Percentiles rank a stretch among this genome's conserved stretches.
Evolutionary conservation across 495 filamentous ascomycete genomes (phyloP).

Genomic region (Chaetomidium leptoderma): DNA sequence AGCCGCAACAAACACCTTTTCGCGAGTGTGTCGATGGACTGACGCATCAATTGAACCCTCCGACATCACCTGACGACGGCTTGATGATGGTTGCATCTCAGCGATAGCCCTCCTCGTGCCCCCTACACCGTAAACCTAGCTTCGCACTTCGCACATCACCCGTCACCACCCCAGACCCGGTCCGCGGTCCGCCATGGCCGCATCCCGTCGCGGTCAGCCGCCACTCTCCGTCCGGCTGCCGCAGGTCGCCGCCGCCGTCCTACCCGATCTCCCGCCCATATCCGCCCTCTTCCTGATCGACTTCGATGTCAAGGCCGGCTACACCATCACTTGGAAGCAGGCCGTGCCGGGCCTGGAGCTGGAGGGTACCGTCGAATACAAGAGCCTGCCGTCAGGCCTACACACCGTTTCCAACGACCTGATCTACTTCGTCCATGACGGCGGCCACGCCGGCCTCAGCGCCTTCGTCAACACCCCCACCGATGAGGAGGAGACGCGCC

Average conservation of each 20-base stretch:
- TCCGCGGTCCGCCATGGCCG: constrained; percentile 42
- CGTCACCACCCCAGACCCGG: not conserved
- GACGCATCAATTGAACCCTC: not conserved
- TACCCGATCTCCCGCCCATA: constrained; percentile 64
- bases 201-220: constrained; percentile 48
- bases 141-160: not conserved
- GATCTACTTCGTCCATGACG: constrained; percentile 85
- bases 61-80: not conserved
- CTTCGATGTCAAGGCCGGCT: constrained; percentile 84
- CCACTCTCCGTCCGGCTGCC: constrained; percentile 47
- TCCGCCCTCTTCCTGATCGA: constrained; percentile 79
- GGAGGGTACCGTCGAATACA: constrained; percentile 89
- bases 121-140: not conserved
- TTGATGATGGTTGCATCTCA: not conserved
- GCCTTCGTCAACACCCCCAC: constrained; percentile 86
- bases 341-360: constrained; percentile 68
- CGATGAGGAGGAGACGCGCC: constrained; percentile 66
- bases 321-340: constrained; percentile 81
- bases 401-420: constrained; percentile 86
- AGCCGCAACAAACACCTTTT: not conserved
- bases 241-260: constrained; percentile 26
- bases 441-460: constrained; percentile 78
- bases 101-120: not conserved
- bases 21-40: not conserved
- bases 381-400: constrained; percentile 83